phyloP scores from a whole-genome alignment of 2,329 filamentous ascomycete species.

The Akanthomyces lecanii region DNA sequence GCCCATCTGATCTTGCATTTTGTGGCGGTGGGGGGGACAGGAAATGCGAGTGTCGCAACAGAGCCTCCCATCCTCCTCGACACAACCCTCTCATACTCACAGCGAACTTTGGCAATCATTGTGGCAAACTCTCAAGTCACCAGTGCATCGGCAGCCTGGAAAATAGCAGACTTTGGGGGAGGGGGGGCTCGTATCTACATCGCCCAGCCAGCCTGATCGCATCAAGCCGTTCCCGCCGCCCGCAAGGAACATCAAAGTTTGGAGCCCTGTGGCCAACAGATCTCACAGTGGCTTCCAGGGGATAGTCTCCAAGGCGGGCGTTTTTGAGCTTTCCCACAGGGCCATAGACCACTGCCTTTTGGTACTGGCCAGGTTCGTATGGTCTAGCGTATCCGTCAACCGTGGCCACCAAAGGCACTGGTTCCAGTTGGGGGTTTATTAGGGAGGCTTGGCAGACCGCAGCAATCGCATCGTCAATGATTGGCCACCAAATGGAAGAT shows the following conservation, averaged over 20 bases:
- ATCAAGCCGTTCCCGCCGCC: neutral
- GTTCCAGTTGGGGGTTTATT: no score
- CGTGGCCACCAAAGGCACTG: neutral
- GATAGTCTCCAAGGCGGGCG: neutral
- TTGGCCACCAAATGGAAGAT: neutral
- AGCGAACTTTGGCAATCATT: no score
- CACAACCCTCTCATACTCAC: neutral
- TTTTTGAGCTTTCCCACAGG: neutral
- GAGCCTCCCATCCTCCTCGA: neutral
- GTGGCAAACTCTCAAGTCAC: neutral
- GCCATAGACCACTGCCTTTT: neutral
- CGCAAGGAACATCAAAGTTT: neutral
- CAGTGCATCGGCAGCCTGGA: neutral
- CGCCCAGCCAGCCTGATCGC: conserved; percentile 4
- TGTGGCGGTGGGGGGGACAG: neutral
- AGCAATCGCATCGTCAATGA: conserved; percentile 5
- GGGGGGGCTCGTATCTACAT: neutral
- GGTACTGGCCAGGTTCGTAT: neutral
- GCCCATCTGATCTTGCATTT: conserved; percentile 1
- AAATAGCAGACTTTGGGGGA: neutral
- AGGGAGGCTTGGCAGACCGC: neutral
- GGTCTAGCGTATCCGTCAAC: conserved; percentile 11
- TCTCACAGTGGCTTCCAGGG: conserved; percentile 1
- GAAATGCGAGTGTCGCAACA: neutral
- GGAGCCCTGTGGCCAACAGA: neutral